Evolutionary conservation across 129 eudicot genomes (phyloP).

Genomic region (Pittosporum tobira): DNA sequence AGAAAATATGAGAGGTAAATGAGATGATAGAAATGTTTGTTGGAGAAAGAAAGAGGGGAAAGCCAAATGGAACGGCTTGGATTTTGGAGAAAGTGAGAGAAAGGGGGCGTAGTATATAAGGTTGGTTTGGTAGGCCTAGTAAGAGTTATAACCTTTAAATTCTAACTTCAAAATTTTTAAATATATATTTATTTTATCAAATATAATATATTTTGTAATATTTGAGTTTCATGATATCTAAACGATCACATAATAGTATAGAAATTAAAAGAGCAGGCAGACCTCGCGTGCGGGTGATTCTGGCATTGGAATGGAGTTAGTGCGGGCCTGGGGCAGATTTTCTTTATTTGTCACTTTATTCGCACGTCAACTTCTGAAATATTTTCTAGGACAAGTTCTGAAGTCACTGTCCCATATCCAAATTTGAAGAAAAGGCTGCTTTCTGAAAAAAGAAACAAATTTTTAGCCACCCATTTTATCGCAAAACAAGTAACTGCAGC

Average conservation of each 20-base stretch:
- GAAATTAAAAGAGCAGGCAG: not conserved
- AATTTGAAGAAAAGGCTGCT: not conserved
- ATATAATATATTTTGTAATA: too few relatives aligned
- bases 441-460: not conserved
- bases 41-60: slow-evolving; percentile 11
- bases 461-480: slow-evolving; percentile 3
- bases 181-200: too few relatives aligned
- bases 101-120: not conserved
- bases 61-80: slow-evolving; percentile 31
- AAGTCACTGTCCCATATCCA: not conserved
- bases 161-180: too few relatives aligned
- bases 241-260: too few relatives aligned
- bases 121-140: not conserved
- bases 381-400: not conserved
- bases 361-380: slow-evolving; percentile 2
- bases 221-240: too few relatives aligned
- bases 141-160: too few relatives aligned
- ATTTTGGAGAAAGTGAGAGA: slow-evolving; percentile 10
- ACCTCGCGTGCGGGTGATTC: slow-evolving; percentile 16
- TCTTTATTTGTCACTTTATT: not conserved
- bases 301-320: slow-evolving; percentile 1
- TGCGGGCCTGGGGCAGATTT: slow-evolving; percentile 4
- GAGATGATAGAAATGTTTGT: not conserved
- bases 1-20: slow-evolving; percentile 2
- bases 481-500: not conserved